phyloP scores from a whole-genome alignment of 225 moss, liverwort and hornwort genomes.

The Straminergon stramineum region DNA sequence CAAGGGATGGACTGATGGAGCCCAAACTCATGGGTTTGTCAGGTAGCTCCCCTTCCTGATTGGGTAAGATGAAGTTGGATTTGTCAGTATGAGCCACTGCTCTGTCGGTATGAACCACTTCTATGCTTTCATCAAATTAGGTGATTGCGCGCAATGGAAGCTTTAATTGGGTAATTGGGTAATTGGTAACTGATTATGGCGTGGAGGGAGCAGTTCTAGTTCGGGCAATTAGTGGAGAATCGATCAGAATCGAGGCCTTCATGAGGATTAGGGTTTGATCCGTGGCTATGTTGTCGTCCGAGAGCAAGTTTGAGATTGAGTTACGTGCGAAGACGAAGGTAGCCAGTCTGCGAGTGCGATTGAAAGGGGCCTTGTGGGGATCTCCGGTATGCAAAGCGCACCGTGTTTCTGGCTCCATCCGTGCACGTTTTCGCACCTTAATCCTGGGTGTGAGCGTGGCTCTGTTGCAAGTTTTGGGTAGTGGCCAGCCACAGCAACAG shows the following conservation, averaged over 20 bases:
- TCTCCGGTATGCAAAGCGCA: slow-evolving; percentile 6
- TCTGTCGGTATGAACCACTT: background rate
- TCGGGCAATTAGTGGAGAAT: background rate
- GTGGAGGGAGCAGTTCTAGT: background rate
- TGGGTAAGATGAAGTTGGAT: background rate
- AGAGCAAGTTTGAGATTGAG: slow-evolving; percentile 18
- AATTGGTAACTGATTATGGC: background rate
- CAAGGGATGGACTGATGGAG: background rate
- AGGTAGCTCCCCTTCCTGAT: background rate
- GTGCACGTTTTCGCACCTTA: slow-evolving; percentile 6
- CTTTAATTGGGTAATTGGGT: background rate
- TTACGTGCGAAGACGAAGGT: slow-evolving; percentile 8
- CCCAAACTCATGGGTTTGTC: background rate
- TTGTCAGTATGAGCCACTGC: background rate
- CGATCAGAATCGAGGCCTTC: background rate
- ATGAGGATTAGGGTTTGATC: background rate
- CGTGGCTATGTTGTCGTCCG: background rate
- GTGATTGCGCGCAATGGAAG: background rate
- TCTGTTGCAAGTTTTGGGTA: slow-evolving; percentile 13
- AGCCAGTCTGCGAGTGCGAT: slow-evolving; percentile 14
- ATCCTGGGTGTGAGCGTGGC: slow-evolving; percentile 5
- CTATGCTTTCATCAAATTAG: background rate
- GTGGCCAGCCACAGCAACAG: background rate
- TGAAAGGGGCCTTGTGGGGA: slow-evolving; percentile 3
- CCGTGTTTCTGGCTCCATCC: slow-evolving; percentile 15